These are phyloP conservation scores for Telfairia occidentalis DNA, from an alignment of 331 rosid species.

Conservation along the genomic window DNA sequence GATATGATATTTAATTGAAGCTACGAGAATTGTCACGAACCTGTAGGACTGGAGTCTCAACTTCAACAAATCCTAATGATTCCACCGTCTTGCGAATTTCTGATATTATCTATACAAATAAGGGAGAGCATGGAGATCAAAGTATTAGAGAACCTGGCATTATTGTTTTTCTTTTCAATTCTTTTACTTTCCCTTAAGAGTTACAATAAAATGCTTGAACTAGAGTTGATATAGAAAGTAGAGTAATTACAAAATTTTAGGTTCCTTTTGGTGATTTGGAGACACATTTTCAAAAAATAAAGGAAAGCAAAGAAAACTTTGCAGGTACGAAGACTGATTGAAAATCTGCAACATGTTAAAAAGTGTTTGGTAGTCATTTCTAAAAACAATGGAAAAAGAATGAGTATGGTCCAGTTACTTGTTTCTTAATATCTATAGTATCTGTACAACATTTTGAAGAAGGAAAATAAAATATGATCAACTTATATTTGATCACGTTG, in stretches of 20 bases:
- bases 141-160: neutral
- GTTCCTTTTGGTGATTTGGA: neutral
- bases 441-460: neutral
- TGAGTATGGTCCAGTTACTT: neutral
- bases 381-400: neutral
- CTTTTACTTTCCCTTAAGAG: neutral
- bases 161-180: neutral
- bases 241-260: neutral
- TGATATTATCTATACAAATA: conserved; percentile 57
- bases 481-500: neutral
- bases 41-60: conserved; percentile 98
- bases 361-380: neutral
- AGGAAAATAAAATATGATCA: neutral
- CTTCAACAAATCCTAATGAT: conserved; percentile 74
- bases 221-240: neutral
- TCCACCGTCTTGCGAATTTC: conserved; percentile 85
- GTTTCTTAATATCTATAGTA: neutral
- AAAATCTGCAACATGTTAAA: neutral
- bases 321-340: neutral
- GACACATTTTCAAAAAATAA: neutral
- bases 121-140: neutral
- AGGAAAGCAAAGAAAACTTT: neutral
- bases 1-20: conserved; percentile 2
- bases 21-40: conserved; percentile 31
- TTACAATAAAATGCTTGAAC: neutral